These are phyloP conservation scores for Amanita pseudoporphyria DNA, from an alignment of 768 basidiomycete genomes.

Conservation along the genomic window DNA sequence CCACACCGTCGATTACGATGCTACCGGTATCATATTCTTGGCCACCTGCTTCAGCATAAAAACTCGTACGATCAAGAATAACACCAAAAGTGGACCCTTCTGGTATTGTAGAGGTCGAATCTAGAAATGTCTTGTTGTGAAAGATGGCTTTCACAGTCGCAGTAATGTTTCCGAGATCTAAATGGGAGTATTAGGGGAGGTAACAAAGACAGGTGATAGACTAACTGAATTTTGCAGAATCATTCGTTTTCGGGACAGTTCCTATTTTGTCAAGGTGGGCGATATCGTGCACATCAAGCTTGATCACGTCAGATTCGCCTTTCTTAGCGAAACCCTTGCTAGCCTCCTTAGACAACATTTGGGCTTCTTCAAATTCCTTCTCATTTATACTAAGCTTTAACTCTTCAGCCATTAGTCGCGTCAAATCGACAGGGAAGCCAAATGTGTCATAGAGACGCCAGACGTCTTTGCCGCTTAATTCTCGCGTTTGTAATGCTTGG, in stretches of 20 bases:
- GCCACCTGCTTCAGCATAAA: conserved; percentile 96
- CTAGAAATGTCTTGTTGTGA: conserved; percentile 64
- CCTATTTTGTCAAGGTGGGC: conserved; percentile 74
- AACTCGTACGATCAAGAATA: conserved; percentile 85
- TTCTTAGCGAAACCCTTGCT: conserved; percentile 80
- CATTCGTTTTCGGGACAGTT: conserved; percentile 83
- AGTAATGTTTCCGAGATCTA: conserved; percentile 70
- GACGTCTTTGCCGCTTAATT: conserved; percentile 84
- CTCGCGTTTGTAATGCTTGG: conserved; percentile 45
- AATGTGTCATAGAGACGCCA: conserved; percentile 98
- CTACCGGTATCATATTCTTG: conserved; percentile 97
- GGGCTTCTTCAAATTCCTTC: conserved; percentile 81
- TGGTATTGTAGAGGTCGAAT: conserved; percentile 58
- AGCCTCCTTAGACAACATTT: conserved; percentile 81
- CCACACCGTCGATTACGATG: conserved; percentile 83
- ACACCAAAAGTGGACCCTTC: conserved; percentile 69
- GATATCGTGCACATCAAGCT: conserved; percentile 93
- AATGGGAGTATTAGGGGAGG: not conserved
- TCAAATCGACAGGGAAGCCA: conserved; percentile 96
- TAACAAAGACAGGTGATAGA: conserved; percentile 6
- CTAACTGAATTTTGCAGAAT: conserved; percentile 85
- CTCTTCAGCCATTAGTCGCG: conserved; percentile 96
- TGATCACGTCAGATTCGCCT: conserved; percentile 57
- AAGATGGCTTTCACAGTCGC: conserved; percentile 80
- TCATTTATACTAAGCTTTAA: conserved; percentile 78